Base-by-base conservation (phyloP, 129 eudicot genomes). In the Arctium minus region DNA sequence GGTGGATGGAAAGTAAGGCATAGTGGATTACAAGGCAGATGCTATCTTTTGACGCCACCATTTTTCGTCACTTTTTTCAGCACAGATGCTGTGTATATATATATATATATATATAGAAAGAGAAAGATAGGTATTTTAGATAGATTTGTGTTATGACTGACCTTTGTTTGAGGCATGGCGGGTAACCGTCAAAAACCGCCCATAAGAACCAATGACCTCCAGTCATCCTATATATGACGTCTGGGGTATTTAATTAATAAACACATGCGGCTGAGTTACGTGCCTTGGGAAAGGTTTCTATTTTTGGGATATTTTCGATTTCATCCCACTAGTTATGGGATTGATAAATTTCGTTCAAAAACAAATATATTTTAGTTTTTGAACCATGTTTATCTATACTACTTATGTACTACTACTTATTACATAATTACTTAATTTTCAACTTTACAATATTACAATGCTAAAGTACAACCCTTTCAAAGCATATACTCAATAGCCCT, bases 151-250 rank as follows among this genome's bases (percentile, higher is more conserved):
- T 32, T 37, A 70, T 27, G 56, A 50, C 6, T 6, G 15, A 22
- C 27, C 27, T 22, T 22, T 22, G 27, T 22, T 32, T 18, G 31
- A 8, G 75, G 56, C 72, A 35, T 46, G 82, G 32, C 72, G 40
- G 81, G 56, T 60, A 27, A 27, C 6, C 36, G 82, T 50, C 86
- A 79, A 65, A 31, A 68, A 72, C 83, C 87, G 88, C 81, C 85
- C 85, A 76, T 70, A 22, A 30, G 33, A 73, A 38, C 84, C 88
- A 80, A 81, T 85, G 79, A 4, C 40, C 56, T 82, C 77, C 2
- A n/a, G 79, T 75, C 86, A 33, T 44, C 80, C 74, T 79, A 6
- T 33, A 33, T 33, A 33, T 73, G 84, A 62, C 44, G 33, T 73
- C 13, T 15, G 39, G 8, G 17, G 36, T 42, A 79, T 27, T 9